Evolutionary conservation across 495 filamentous ascomycete species (phyloP), one percentile per base, ranked within the genome.

Genomic region (Mytilinidion resinicola): DNA sequence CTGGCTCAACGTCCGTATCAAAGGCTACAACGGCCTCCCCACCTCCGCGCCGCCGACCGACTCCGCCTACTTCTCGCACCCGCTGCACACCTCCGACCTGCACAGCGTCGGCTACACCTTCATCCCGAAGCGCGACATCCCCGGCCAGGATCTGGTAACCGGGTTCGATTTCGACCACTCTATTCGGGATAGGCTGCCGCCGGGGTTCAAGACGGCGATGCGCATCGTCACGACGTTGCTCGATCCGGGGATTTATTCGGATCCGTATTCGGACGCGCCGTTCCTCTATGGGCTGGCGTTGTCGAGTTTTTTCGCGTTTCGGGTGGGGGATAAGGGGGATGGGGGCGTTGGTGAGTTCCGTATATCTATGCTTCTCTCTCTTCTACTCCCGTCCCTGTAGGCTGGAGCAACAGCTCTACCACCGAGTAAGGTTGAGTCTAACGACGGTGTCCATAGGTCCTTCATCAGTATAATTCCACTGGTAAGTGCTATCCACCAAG

Each of bases 131-230:
- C 68, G 74, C 39, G 74, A 74, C 50, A 84, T 96, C 30, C 77
- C 78, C 9, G 90, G 83, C 42, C 72, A 82, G 20, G 86, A 90
- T 53, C 79, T 96, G 1, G 78, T 96, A 36, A 96, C 91, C 57
- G 92, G 92, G 15, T 96, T 96, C 69, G 88, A 96, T 72, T 96
- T 96, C 59, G 89, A 93, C 63, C 80, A 85, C 21, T 88, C 91
- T 0, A 89, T 98, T 56, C 82, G 89, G 39, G 85, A 93, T 63
- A 78, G 84, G n/a, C 76, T 98, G 0, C 93, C 93, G 0, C 87
- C 86, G 0, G 92, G 90, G 5, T 95, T 96, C 69, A 79, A 78
- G 50, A 82, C 86, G 0, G 89, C 89, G 0, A 83, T 96, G 70
- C 85, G 81, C 33, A 81, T 95, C 6, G 88, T 91, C n/a, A 88